These are phyloP conservation scores for Cystobasidium slooffiae DNA, from an alignment of 1,284 basidiomycete species.

Conservation along the genomic window DNA sequence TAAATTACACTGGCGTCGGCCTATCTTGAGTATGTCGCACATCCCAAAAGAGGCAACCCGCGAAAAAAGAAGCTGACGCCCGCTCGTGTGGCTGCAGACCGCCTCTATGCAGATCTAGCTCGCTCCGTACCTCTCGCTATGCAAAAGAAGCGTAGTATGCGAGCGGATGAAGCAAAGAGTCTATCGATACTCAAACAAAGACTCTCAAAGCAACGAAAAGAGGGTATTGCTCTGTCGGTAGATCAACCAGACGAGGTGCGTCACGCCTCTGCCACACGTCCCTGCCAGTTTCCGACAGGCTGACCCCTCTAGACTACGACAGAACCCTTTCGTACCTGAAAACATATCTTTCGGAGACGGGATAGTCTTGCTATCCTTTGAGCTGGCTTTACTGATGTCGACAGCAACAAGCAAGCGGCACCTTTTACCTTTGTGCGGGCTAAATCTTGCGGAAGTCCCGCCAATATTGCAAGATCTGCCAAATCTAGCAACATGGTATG, in stretches of 20 bases:
- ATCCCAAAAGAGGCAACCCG: neutral
- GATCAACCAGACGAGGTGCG: too few relatives aligned
- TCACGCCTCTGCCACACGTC: too few relatives aligned
- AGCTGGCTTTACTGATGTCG: slow-evolving; percentile 2
- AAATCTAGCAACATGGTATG: neutral
- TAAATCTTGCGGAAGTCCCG: slow-evolving; percentile 8
- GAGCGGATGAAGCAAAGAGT: neutral
- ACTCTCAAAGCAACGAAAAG: neutral
- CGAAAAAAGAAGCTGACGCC: neutral
- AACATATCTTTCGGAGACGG: neutral
- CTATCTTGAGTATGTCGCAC: neutral
- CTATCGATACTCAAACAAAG: slow-evolving; percentile 20
- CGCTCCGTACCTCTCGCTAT: neutral
- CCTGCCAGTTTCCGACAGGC: too few relatives aligned
- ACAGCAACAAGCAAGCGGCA: neutral
- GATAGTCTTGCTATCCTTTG: neutral
- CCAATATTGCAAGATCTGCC: neutral
- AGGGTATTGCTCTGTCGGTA: too few relatives aligned
- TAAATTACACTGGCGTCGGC: neutral
- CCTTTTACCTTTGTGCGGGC: neutral
- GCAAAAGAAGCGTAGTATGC: neutral
- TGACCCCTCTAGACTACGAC: too few relatives aligned
- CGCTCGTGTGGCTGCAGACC: neutral
- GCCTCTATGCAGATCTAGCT: neutral
- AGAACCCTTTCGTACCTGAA: neutral